These are phyloP conservation scores for Tillandsia fasciculata DNA, from an alignment of 176 grass and related monocot genomes.

Conservation along the genomic window DNA sequence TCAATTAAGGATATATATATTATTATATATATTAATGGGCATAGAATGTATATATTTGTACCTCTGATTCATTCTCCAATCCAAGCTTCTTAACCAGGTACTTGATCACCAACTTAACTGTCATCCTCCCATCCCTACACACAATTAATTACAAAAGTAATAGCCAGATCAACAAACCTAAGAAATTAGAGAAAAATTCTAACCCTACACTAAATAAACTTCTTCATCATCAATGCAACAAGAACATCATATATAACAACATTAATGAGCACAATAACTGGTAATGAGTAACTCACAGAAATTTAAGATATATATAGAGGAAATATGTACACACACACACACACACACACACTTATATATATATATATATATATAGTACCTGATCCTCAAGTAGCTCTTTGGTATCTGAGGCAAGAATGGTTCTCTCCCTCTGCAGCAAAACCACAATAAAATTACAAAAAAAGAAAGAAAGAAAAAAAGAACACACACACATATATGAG, in stretches of 20 bases:
- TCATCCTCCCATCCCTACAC: constrained; percentile 29
- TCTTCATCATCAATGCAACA: neutral
- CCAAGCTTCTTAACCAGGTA: constrained; percentile 34
- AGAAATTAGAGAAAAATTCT: neutral
- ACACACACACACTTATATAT: neutral
- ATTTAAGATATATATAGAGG: too few relatives aligned
- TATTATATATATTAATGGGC: neutral
- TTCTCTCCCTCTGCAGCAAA: constrained; percentile 26
- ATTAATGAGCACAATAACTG: too few relatives aligned
- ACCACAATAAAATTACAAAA: neutral
- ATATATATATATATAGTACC: constrained; percentile 12
- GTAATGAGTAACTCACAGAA: too few relatives aligned
- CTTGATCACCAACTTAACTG: constrained; percentile 33
- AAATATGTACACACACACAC: neutral
- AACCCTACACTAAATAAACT: too few relatives aligned
- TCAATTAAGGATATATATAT: neutral
- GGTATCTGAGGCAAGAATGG: constrained; percentile 41
- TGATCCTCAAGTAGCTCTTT: constrained; percentile 30
- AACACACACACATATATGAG: neutral
- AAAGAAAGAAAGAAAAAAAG: neutral
- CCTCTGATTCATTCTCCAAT: constrained; percentile 38
- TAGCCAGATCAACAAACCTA: neutral
- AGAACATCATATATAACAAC: constrained; percentile 11
- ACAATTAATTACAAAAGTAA: neutral
- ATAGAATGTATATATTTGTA: constrained; percentile 9